A percentile compares a stretch with the other conserved stretches of the same genome.
Conservation (phyloP, 2,329 filamentous ascomycete species). For the Xylaria sp. region DNA sequence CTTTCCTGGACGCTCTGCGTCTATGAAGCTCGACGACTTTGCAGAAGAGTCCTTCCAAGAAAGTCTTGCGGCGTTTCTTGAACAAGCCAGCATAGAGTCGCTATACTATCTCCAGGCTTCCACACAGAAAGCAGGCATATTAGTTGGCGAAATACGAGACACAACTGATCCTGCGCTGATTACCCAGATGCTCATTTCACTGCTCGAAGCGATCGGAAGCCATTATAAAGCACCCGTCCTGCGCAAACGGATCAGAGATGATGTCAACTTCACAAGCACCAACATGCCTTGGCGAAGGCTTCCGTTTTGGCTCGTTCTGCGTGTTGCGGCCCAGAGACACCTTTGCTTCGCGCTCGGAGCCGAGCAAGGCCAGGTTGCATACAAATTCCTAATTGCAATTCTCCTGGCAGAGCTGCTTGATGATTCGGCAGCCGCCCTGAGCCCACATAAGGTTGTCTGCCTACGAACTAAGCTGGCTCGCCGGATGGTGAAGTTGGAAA, state of each 20-base stretch:
- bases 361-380: constrained; percentile 52
- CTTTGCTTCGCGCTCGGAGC: constrained; percentile 49
- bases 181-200: constrained; percentile 62
- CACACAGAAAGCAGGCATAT: constrained; percentile 56
- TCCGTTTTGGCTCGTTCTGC: constrained; percentile 66
- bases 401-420: constrained; percentile 54
- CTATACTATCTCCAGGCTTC: constrained; percentile 59
- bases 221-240: constrained; percentile 46
- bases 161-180: constrained; percentile 63
- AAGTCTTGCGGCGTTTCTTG: constrained; percentile 57
- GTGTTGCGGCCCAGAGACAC: constrained; percentile 61
- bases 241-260: constrained; percentile 66
- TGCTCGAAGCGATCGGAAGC: constrained; percentile 61
- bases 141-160: constrained; percentile 61
- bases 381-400: constrained; percentile 62
- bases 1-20: constrained; percentile 59
- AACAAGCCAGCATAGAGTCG: constrained; percentile 59
- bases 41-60: constrained; percentile 51
- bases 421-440: constrained; percentile 40
- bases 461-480: constrained; percentile 60
- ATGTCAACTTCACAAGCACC: constrained; percentile 57
- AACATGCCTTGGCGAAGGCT: constrained; percentile 65
- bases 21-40: constrained; percentile 47
- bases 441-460: constrained; percentile 44
- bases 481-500: constrained; percentile 63